A percentile compares a stretch with the other conserved stretches of the same genome.
phyloP scores from a whole-genome alignment of 768 basidiomycete genomes.

The Boletus subcaerulescens region DNA sequence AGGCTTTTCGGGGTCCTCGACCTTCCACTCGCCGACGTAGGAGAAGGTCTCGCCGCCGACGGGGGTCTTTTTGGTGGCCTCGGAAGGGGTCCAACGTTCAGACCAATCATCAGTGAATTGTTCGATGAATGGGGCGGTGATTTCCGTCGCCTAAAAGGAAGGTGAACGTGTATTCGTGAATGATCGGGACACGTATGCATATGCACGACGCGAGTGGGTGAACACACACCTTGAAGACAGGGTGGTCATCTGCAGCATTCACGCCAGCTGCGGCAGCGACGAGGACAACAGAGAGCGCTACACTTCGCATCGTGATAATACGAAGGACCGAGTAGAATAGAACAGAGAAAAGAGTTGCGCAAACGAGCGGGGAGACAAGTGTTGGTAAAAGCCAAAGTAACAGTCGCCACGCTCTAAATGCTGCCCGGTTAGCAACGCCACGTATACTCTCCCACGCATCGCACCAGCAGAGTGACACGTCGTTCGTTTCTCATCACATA shows the following conservation, averaged over 20 bases:
- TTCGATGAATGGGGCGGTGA: constrained; percentile 91
- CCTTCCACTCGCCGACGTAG: constrained; percentile 96
- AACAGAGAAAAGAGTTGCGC: constrained; percentile 22
- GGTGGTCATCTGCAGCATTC: constrained; percentile 59
- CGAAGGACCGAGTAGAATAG: constrained; percentile 60
- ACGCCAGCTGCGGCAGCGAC: constrained; percentile 64
- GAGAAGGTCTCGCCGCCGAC: constrained; percentile 95
- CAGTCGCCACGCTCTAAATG: constrained; percentile 31
- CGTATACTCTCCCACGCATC: constrained; percentile 45
- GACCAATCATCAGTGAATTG: constrained; percentile 93
- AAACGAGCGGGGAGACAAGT: constrained; percentile 38
- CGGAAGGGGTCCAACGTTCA: constrained; percentile 92
- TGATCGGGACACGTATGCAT: constrained; percentile 8
- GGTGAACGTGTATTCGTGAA: constrained; percentile 1
- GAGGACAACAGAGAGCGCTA: constrained; percentile 73
- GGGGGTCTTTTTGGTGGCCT: constrained; percentile 97
- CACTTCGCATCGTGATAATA: constrained; percentile 75
- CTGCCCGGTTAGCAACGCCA: constrained; percentile 38
- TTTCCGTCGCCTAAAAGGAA: constrained; percentile 55
- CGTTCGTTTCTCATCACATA: constrained; percentile 4
- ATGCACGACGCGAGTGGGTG: not conserved
- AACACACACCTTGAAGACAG: constrained; percentile 61
- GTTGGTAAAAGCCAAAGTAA: constrained; percentile 18
- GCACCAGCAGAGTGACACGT: not conserved
- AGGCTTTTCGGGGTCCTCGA: constrained; percentile 80